Percentiles rank a stretch among this genome's conserved stretches.
Conservation (phyloP, 306 rosid species). For the Malus sieversii region DNA sequence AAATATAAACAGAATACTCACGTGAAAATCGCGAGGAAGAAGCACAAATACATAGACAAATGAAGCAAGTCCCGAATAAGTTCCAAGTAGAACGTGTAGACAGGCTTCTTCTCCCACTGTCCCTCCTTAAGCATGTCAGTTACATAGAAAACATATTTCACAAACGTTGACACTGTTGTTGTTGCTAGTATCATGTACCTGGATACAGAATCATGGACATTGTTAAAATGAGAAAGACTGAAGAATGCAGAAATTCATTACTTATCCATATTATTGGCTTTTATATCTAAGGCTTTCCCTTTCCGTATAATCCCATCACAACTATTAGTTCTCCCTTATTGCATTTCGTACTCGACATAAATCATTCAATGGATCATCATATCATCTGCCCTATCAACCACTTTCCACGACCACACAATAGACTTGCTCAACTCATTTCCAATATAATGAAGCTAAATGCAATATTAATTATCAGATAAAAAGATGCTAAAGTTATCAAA, state of each 20-base stretch:
- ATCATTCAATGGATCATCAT: not conserved
- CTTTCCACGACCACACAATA: not conserved
- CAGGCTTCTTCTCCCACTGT: conserved; percentile 96
- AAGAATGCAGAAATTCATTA: conserved; percentile 6
- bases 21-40: conserved; percentile 90
- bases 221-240: conserved; percentile 5
- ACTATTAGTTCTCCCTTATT: not conserved
- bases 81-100: conserved; percentile 93
- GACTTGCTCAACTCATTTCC: not conserved
- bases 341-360: not conserved
- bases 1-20: conserved; percentile 38
- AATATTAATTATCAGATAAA: not conserved
- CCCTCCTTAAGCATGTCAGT: conserved; percentile 96
- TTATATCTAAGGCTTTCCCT: not conserved
- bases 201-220: conserved; percentile 24
- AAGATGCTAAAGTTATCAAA: not conserved
- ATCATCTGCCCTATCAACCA: not conserved
- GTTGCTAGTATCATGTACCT: conserved; percentile 99
- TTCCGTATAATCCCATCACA: not conserved
- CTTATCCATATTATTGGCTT: not conserved
- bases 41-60: conserved; percentile 91
- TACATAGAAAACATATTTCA: conserved; percentile 86
- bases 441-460: not conserved
- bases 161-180: conserved; percentile 78
- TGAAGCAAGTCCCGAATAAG: conserved; percentile 95